These are phyloP conservation scores for Trichoderma simmonsii DNA, from an alignment of 2,329 filamentous ascomycete species.

Conservation along the genomic window DNA sequence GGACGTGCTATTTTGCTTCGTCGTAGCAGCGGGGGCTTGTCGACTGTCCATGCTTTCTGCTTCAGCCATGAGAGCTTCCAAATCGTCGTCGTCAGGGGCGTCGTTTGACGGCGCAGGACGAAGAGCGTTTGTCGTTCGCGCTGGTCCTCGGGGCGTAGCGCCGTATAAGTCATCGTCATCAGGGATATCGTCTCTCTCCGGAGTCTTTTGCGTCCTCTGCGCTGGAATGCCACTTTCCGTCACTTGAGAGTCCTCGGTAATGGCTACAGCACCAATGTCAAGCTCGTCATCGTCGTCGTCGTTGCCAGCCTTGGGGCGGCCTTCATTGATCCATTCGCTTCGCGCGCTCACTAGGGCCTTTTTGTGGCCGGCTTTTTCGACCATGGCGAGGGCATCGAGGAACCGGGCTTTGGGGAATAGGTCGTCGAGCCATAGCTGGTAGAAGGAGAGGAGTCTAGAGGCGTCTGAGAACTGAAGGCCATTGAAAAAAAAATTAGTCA, in stretches of 20 bases:
- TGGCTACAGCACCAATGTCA: background rate
- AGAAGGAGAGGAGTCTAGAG: conserved; percentile 77
- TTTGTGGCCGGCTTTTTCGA: conserved; percentile 90
- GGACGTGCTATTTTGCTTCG: background rate
- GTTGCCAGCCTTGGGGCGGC: conserved; percentile 49
- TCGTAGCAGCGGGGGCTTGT: background rate
- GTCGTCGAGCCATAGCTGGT: conserved; percentile 96
- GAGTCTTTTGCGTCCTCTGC: conserved; percentile 29
- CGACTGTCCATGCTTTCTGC: conserved; percentile 33
- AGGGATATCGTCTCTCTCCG: conserved; percentile 26
- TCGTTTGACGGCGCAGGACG: conserved; percentile 25
- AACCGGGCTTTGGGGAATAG: conserved; percentile 94
- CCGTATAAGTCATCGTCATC: conserved; percentile 55
- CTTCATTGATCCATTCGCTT: conserved; percentile 80
- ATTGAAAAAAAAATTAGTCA: background rate
- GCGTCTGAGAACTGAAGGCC: conserved; percentile 72
- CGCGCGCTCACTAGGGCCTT: conserved; percentile 72
- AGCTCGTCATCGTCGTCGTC: conserved; percentile 34
- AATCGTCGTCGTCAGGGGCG: conserved; percentile 45
- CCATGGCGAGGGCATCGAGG: conserved; percentile 80
- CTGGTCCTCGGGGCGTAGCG: conserved; percentile 44
- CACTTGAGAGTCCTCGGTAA: background rate
- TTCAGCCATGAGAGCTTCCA: conserved; percentile 54
- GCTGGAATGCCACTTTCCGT: background rate
- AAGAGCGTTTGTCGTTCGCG: conserved; percentile 18